Conservation (phyloP, 2,329 filamentous ascomycete genomes). For the Westerdykella sp. region DNA sequence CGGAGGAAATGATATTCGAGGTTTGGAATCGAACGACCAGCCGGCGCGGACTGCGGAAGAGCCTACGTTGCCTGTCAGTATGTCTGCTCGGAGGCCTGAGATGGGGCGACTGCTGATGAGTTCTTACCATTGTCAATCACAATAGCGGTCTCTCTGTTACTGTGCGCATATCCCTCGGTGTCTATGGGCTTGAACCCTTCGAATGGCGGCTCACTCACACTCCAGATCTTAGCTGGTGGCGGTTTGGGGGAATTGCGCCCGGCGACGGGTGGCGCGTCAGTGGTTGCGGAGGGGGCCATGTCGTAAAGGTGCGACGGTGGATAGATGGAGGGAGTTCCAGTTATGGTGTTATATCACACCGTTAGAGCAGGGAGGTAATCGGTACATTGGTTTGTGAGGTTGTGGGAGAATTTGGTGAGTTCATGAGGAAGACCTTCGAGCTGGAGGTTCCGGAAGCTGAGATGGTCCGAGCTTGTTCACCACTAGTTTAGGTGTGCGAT, state of each 20-base stretch:
- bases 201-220: constrained; percentile 55
- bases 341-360: constrained; percentile 22
- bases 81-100: not conserved
- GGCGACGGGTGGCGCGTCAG: constrained; percentile 36
- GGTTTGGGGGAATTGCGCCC: constrained; percentile 49
- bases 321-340: constrained; percentile 7
- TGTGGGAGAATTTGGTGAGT: too few relatives aligned
- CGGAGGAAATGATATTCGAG: constrained; percentile 73
- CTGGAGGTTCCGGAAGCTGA: constrained; percentile 4
- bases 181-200: constrained; percentile 53
- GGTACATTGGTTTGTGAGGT: not conserved
- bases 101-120: not conserved
- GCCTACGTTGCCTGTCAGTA: constrained; percentile 48
- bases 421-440: too few relatives aligned
- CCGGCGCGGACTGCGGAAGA: constrained; percentile 85
- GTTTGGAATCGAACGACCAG: constrained; percentile 87
- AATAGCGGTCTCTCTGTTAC: constrained; percentile 62
- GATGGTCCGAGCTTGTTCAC: constrained; percentile 6
- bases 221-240: constrained; percentile 47
- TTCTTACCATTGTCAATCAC: constrained; percentile 90
- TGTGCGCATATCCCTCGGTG: constrained; percentile 65
- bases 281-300: constrained; percentile 35
- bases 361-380: constrained; percentile 12
- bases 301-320: constrained; percentile 7
- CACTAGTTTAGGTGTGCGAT: constrained; percentile 5